Evolutionary conservation across 768 basidiomycete genomes (phyloP).

Genomic region (Lactarius pseudohatsudake): DNA sequence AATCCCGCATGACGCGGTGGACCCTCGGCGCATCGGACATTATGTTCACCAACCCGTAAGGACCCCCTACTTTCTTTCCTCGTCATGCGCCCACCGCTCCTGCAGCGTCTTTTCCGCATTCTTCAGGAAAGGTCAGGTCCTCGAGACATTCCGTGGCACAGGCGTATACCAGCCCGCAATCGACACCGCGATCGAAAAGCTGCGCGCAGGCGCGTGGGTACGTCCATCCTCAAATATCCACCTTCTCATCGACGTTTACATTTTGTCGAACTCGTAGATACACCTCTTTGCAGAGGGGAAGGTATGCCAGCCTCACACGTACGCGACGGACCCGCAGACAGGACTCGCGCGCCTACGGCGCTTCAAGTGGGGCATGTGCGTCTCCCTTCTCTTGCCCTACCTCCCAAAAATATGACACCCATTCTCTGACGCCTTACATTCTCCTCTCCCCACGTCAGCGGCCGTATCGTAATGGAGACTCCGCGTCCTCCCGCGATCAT

Average conservation of each 20-base stretch:
- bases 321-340: slow-evolving; percentile 39
- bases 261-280: slow-evolving; percentile 47
- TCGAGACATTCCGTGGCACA: slow-evolving; percentile 89
- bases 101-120: slow-evolving; percentile 76
- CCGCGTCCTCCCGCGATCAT: slow-evolving; percentile 72
- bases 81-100: slow-evolving; percentile 33
- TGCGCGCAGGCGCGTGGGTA: slow-evolving; percentile 87
- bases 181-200: slow-evolving; percentile 74
- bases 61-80: background rate
- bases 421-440: background rate
- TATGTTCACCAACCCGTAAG: slow-evolving; percentile 91
- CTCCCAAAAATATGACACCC: background rate
- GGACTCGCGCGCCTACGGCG: slow-evolving; percentile 57
- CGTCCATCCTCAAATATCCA: slow-evolving; percentile 31
- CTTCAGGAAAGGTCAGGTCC: slow-evolving; percentile 85
- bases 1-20: slow-evolving; percentile 73
- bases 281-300: slow-evolving; percentile 92
- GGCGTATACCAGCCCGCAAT: slow-evolving; percentile 88
- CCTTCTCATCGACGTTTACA: no score
- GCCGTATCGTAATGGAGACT: slow-evolving; percentile 77
- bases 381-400: slow-evolving; percentile 30
- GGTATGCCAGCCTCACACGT: slow-evolving; percentile 69
- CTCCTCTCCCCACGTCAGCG: slow-evolving; percentile 44
- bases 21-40: slow-evolving; percentile 90
- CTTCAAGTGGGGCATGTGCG: slow-evolving; percentile 97